phyloP scores from a whole-genome alignment of 106 monocot species.

The Narthecium ossifragum region DNA sequence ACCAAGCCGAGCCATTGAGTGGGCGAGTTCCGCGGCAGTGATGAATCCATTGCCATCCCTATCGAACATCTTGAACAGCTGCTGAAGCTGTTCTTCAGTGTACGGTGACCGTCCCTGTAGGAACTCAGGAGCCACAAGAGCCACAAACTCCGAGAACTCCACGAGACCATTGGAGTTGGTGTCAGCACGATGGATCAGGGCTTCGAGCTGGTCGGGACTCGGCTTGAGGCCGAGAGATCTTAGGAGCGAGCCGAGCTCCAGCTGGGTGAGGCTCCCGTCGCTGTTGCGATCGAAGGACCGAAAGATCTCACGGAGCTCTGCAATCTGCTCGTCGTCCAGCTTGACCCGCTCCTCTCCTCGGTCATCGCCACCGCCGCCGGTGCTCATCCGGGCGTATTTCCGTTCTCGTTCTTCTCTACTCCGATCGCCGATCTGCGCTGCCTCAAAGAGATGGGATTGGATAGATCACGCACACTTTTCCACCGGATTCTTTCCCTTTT shows the following conservation, averaged over 20 bases:
- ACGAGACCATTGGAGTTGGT: slow-evolving; percentile 78
- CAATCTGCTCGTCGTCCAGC: slow-evolving; percentile 63
- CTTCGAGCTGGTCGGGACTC: slow-evolving; percentile 55
- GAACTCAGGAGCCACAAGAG: slow-evolving; percentile 52
- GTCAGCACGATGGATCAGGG: slow-evolving; percentile 65
- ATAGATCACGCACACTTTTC: too few species aligned
- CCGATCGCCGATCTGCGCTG: neutral
- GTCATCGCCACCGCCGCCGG: slow-evolving; percentile 13
- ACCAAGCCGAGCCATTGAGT: slow-evolving; percentile 86
- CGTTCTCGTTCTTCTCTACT: slow-evolving; percentile 1
- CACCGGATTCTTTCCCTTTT: neutral
- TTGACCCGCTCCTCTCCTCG: slow-evolving; percentile 3
- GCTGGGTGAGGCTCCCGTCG: slow-evolving; percentile 83
- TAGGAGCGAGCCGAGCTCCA: slow-evolving; percentile 84
- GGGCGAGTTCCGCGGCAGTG: slow-evolving; percentile 81
- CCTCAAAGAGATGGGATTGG: too few species aligned
- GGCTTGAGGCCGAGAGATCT: slow-evolving; percentile 73
- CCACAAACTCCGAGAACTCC: slow-evolving; percentile 89
- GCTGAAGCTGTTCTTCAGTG: slow-evolving; percentile 57
- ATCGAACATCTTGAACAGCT: slow-evolving; percentile 70
- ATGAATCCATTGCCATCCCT: slow-evolving; percentile 78
- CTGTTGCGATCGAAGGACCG: slow-evolving; percentile 84
- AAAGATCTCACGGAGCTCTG: slow-evolving; percentile 81
- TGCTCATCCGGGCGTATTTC: neutral
- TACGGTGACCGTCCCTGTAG: slow-evolving; percentile 43